Conservation (phyloP, 2,329 filamentous ascomycete genomes). For the Zopfia rhizophila region DNA sequence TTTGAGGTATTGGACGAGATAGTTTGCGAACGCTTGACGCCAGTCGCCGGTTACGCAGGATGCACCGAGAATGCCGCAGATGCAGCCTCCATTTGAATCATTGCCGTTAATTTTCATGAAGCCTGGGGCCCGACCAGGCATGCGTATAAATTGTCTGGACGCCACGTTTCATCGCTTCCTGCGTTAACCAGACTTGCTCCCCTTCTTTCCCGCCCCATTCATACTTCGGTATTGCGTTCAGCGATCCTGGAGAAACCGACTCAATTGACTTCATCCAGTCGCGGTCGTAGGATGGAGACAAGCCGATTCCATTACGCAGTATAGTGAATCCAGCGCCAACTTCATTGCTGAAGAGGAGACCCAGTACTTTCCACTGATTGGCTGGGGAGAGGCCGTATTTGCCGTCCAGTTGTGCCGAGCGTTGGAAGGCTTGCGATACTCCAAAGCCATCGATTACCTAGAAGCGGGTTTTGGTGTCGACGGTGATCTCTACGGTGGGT, state of each 20-base stretch:
- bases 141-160: conserved; percentile 58
- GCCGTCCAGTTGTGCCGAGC: conserved; percentile 1
- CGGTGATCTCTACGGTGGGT: conserved; percentile 5
- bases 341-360: conserved; percentile 56
- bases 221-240: conserved; percentile 25
- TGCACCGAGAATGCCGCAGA: conserved; percentile 53
- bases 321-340: conserved; percentile 55
- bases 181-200: conserved; percentile 63
- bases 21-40: conserved; percentile 59
- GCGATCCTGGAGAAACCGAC: conserved; percentile 15
- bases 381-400: conserved; percentile 31
- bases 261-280: conserved; percentile 36
- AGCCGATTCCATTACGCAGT: conserved; percentile 56
- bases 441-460: conserved; percentile 17
- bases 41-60: conserved; percentile 55
- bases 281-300: conserved; percentile 47
- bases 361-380: conserved; percentile 52
- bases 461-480: conserved; percentile 6
- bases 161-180: conserved; percentile 56
- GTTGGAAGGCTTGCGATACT: conserved; percentile 16
- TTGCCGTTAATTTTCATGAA: conserved; percentile 61
- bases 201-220: conserved; percentile 27
- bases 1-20: conserved; percentile 57
- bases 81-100: conserved; percentile 54
- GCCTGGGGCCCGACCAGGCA: conserved; percentile 60